These are phyloP conservation scores for Wickerhamomyces mucosus DNA, from an alignment of 805 yeast genomes.

Conservation along the genomic window DNA sequence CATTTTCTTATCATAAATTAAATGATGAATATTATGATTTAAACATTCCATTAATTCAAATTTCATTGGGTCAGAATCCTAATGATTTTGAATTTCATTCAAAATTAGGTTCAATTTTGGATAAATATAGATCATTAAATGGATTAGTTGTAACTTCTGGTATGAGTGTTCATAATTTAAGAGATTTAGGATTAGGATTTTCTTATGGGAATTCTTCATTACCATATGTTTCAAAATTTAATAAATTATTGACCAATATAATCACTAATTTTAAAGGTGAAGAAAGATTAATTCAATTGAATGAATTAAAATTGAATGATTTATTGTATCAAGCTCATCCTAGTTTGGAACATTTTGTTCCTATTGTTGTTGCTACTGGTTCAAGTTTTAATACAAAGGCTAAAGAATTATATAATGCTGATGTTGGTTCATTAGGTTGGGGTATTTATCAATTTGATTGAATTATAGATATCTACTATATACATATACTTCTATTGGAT, in stretches of 20 bases:
- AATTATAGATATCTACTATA: too few relatives aligned
- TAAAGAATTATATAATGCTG: constrained; percentile 37
- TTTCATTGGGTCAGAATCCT: constrained; percentile 23
- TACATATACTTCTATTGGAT: too few relatives aligned
- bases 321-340: constrained; percentile 56
- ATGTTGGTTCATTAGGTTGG: constrained; percentile 50
- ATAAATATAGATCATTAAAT: constrained; percentile 40
- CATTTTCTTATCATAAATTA: constrained; percentile 36
- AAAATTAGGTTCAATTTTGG: constrained; percentile 47
- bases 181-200: constrained; percentile 34
- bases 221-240: constrained; percentile 48
- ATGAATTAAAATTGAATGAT: constrained; percentile 24
- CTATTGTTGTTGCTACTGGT: constrained; percentile 54
- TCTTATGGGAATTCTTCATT: constrained; percentile 15
- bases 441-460: constrained; percentile 47
- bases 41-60: constrained; percentile 32
- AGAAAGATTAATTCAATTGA: constrained; percentile 28
- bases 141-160: constrained; percentile 59
- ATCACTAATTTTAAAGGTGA: constrained; percentile 22
- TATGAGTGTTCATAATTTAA: constrained; percentile 69
- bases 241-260: constrained; percentile 32
- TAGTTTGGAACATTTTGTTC: constrained; percentile 65
- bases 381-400: constrained; percentile 32
- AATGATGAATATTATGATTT: constrained; percentile 17
- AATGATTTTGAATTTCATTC: constrained; percentile 36